Evolutionary conservation across 2,329 filamentous ascomycete species (phyloP).

Genomic region (Cercospora berteroae): DNA sequence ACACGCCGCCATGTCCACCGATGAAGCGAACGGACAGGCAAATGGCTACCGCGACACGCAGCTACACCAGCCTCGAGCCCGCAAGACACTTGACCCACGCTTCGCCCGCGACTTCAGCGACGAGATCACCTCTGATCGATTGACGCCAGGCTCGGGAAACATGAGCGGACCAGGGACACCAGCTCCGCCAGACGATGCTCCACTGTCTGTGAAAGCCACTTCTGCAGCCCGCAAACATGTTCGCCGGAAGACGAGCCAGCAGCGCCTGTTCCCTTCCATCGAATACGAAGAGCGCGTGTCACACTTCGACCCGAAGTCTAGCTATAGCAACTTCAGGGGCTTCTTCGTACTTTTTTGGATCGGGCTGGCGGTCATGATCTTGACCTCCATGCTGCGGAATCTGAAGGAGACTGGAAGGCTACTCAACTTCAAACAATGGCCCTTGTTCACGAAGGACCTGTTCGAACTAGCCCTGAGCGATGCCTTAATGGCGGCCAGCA

Average conservation of each 20-base stretch:
- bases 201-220: slow-evolving; percentile 84
- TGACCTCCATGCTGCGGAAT: slow-evolving; percentile 89
- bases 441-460: slow-evolving; percentile 80
- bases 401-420: slow-evolving; percentile 90
- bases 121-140: slow-evolving; percentile 13
- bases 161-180: slow-evolving; percentile 62
- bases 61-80: slow-evolving; percentile 26
- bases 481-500: slow-evolving; percentile 62
- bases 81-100: slow-evolving; percentile 28
- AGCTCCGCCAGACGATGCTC: slow-evolving; percentile 78
- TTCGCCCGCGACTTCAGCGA: slow-evolving; percentile 25
- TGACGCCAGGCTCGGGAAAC: slow-evolving; percentile 18
- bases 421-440: slow-evolving; percentile 82
- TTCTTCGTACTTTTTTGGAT: slow-evolving; percentile 99
- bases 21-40: slow-evolving; percentile 14
- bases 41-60: slow-evolving; percentile 16
- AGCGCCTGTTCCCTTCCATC: slow-evolving; percentile 85
- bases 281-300: slow-evolving; percentile 88
- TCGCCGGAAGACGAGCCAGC: slow-evolving; percentile 61
- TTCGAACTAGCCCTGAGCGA: slow-evolving; percentile 84
- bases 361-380: slow-evolving; percentile 90
- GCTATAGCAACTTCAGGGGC: slow-evolving; percentile 90
- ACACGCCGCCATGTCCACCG: slow-evolving; percentile 13
- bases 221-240: slow-evolving; percentile 81
- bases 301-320: slow-evolving; percentile 89